A percentile compares a stretch with the other conserved stretches of the same genome.
Evolutionary conservation across 2,329 filamentous ascomycete genomes (phyloP).

Genomic region (Nakataea oryzae): DNA sequence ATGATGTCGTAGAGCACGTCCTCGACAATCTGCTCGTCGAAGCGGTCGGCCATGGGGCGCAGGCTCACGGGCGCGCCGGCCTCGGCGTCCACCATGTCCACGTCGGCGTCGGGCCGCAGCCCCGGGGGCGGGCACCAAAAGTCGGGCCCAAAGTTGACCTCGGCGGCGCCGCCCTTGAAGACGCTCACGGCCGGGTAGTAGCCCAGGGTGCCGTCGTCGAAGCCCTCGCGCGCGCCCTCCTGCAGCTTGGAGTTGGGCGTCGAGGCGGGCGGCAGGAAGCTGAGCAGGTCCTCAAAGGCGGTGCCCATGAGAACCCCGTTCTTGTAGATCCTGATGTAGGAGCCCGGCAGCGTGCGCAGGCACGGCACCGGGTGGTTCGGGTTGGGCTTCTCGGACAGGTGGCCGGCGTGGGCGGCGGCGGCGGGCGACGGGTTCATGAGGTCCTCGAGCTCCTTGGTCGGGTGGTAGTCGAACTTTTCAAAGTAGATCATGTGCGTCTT

Average conservation of each 20-base stretch:
- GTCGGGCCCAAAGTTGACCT: constrained; percentile 87
- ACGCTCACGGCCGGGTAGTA: constrained; percentile 93
- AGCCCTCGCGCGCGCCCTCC: constrained; percentile 69
- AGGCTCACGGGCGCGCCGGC: constrained; percentile 20
- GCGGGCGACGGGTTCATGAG: constrained; percentile 59
- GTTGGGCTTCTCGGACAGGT: constrained; percentile 42
- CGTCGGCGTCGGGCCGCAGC: constrained; percentile 23
- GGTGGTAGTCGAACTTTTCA: constrained; percentile 82
- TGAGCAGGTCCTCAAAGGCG: constrained; percentile 76
- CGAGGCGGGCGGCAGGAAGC: constrained; percentile 86
- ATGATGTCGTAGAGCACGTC: constrained; percentile 88
- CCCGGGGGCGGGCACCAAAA: constrained; percentile 80
- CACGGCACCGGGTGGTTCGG: constrained; percentile 63
- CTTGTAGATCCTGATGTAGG: constrained; percentile 82
- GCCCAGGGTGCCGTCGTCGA: constrained; percentile 90
- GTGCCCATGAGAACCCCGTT: constrained; percentile 82
- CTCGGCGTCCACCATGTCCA: constrained; percentile 34
- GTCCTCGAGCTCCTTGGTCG: constrained; percentile 81
- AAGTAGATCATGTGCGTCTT: constrained; percentile 82
- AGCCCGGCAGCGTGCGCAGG: constrained; percentile 79
- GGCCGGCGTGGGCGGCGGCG: constrained; percentile 24
- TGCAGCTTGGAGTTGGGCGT: constrained; percentile 60
- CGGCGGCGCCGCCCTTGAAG: constrained; percentile 81
- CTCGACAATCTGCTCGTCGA: constrained; percentile 87
- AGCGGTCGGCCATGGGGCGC: constrained; percentile 64